Conservation (phyloP, 108 stramenopile genomes). For the Skeletonema grethae region DNA sequence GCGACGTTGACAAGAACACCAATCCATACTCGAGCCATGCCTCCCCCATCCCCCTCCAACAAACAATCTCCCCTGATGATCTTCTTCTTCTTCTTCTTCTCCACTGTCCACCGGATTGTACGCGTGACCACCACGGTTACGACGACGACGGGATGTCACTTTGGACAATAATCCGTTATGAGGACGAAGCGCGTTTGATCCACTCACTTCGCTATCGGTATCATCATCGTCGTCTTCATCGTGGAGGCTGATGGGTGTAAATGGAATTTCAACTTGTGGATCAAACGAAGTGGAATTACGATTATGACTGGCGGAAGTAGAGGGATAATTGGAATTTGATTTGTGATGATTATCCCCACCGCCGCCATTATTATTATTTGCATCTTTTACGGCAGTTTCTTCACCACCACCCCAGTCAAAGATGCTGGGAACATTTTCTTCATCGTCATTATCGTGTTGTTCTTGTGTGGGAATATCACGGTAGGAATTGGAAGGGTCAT, state of each 20-base stretch:
- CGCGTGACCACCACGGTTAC: no score
- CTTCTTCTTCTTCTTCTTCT: neutral
- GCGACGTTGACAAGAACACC: neutral
- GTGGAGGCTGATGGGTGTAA: slow-evolving; percentile 21
- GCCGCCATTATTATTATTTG: neutral
- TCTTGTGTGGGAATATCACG: no score
- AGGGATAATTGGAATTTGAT: neutral
- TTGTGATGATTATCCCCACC: neutral
- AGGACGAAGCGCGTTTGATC: no score
- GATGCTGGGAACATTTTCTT: slow-evolving; percentile 2
- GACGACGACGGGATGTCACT: no score
- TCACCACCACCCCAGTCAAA: slow-evolving; percentile 19
- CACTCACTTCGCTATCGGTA: no score
- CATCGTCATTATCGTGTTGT: neutral
- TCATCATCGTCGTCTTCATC: neutral
- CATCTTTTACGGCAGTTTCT: neutral
- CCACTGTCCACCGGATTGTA: no score
- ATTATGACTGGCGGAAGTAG: no score
- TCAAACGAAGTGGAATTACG: slow-evolving; percentile 3
- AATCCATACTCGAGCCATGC: slow-evolving; percentile 6
- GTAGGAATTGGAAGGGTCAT: neutral
- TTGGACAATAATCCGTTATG: no score
- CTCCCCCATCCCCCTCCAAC: slow-evolving; percentile 33
- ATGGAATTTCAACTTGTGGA: slow-evolving; percentile 13
- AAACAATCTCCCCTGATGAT: slow-evolving; percentile 16